A percentile compares a stretch with the other conserved stretches of the same genome.
phyloP scores from a whole-genome alignment of 805 yeast species.

The Clavispora vitiphila region DNA sequence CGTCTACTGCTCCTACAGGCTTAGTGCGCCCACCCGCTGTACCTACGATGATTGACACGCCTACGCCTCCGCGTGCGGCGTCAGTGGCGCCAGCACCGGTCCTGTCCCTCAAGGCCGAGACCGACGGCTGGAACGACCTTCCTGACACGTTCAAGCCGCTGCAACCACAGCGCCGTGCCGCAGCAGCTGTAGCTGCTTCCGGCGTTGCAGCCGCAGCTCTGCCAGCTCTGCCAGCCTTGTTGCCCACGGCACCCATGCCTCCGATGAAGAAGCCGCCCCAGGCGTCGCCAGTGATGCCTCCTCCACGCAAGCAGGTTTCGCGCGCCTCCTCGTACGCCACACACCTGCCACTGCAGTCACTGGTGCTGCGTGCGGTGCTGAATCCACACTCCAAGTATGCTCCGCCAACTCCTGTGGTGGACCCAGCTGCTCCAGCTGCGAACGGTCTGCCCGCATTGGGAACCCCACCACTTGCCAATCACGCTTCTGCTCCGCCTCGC shows the following conservation, averaged over 20 bases:
- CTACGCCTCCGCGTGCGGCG: constrained; percentile 3
- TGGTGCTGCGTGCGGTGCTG: constrained; percentile 6
- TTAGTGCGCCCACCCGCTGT: constrained; percentile 7
- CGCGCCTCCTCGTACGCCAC: constrained; percentile 5
- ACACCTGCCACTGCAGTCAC: constrained; percentile 6
- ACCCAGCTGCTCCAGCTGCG: neutral
- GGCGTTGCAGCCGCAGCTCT: constrained; percentile 14
- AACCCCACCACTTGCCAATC: constrained; percentile 17
- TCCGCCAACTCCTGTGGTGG: constrained; percentile 6
- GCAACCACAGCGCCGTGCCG: constrained; percentile 30
- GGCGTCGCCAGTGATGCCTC: constrained; percentile 10
- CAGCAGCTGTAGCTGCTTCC: constrained; percentile 33
- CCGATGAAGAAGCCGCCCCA: constrained; percentile 3
- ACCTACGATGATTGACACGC: constrained; percentile 8
- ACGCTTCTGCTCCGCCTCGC: constrained; percentile 27
- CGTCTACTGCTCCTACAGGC: constrained; percentile 1
- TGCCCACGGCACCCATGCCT: neutral
- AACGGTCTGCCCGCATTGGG: constrained; percentile 1
- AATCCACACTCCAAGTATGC: constrained; percentile 9
- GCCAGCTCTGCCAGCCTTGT: constrained; percentile 1
- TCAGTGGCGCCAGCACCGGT: constrained; percentile 8
- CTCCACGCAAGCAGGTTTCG: constrained; percentile 11
- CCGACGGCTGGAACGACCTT: constrained; percentile 71
- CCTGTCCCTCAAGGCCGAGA: constrained; percentile 36
- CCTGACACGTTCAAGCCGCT: constrained; percentile 46